A percentile compares a stretch with the other conserved stretches of the same genome.
Conservation (phyloP, 805 yeast species). For the Nakazawaea siamensis region DNA sequence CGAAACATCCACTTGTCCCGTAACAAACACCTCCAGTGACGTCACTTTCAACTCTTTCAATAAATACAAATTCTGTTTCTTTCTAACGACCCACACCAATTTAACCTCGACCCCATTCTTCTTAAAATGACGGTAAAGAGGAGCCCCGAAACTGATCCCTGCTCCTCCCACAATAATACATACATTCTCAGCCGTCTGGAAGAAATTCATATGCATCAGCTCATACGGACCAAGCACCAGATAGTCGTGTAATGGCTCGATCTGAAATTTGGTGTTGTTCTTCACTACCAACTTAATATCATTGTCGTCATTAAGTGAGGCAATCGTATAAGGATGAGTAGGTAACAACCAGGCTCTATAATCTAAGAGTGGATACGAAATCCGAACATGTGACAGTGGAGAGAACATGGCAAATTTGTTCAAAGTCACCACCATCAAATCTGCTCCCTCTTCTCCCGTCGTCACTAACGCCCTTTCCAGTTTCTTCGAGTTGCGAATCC, state of each 20-base stretch:
- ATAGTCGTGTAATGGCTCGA: constrained; percentile 24
- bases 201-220: constrained; percentile 35
- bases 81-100: constrained; percentile 48
- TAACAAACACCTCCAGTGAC: constrained; percentile 29
- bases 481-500: constrained; percentile 18
- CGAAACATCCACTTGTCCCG: background rate
- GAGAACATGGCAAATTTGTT: constrained; percentile 19
- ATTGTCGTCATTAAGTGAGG: constrained; percentile 32
- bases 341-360: constrained; percentile 43
- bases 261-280: constrained; percentile 27
- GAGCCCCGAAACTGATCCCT: constrained; percentile 59
- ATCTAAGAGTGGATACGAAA: constrained; percentile 29
- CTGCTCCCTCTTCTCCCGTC: constrained; percentile 16
- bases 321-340: constrained; percentile 62
- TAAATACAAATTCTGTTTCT: constrained; percentile 37
- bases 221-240: constrained; percentile 36
- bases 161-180: constrained; percentile 64
- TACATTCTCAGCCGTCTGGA: constrained; percentile 40
- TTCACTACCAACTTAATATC: constrained; percentile 36
- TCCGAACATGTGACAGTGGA: constrained; percentile 55
- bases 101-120: constrained; percentile 22
- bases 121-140: constrained; percentile 35
- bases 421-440: constrained; percentile 15
- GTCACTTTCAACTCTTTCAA: constrained; percentile 28
- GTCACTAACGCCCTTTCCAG: constrained; percentile 15